Conservation (phyloP, 345 rosid species). For the Physaria fendleri region DNA sequence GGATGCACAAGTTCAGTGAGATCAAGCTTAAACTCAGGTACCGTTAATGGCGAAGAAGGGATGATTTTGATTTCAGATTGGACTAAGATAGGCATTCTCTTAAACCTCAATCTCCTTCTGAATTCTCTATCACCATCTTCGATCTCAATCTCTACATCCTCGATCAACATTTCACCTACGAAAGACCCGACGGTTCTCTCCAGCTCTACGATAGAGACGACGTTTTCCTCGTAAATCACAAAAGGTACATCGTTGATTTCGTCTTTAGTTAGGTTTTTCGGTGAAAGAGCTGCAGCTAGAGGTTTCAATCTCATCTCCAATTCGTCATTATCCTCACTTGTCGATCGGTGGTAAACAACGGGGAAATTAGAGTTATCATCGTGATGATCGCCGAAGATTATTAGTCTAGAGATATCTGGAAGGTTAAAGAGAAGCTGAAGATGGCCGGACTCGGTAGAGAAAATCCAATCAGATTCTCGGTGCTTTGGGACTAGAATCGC, state of each 20-base stretch:
- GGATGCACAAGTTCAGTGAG: slow-evolving; percentile 56
- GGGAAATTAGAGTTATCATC: slow-evolving; percentile 9
- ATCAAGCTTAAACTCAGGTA: slow-evolving; percentile 39
- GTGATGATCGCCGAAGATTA: slow-evolving; percentile 48
- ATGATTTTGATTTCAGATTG: slow-evolving; percentile 53
- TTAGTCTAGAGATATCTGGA: slow-evolving; percentile 53
- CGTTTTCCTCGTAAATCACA: slow-evolving; percentile 52
- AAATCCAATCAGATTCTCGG: slow-evolving; percentile 81
- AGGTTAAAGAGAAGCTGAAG: slow-evolving; percentile 63
- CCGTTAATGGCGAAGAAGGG: slow-evolving; percentile 33
- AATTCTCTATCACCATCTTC: slow-evolving; percentile 37
- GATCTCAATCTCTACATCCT: slow-evolving; percentile 55
- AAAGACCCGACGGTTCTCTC: slow-evolving; percentile 46
- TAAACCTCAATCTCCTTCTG: slow-evolving; percentile 80
- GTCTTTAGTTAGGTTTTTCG: slow-evolving; percentile 26
- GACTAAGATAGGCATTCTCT: slow-evolving; percentile 72
- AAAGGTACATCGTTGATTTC: slow-evolving; percentile 37
- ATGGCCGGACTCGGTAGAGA: slow-evolving; percentile 84
- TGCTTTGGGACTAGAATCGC: slow-evolving; percentile 59
- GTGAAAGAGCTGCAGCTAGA: slow-evolving; percentile 49
- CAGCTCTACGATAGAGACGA: slow-evolving; percentile 40
- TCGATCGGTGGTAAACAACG: slow-evolving; percentile 17
- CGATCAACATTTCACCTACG: slow-evolving; percentile 77
- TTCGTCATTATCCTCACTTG: neutral
- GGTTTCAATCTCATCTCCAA: slow-evolving; percentile 35